These are phyloP conservation scores for Chimonanthus salicifolius DNA, from an alignment of 164 flowering plant genomes.

Conservation along the genomic window DNA sequence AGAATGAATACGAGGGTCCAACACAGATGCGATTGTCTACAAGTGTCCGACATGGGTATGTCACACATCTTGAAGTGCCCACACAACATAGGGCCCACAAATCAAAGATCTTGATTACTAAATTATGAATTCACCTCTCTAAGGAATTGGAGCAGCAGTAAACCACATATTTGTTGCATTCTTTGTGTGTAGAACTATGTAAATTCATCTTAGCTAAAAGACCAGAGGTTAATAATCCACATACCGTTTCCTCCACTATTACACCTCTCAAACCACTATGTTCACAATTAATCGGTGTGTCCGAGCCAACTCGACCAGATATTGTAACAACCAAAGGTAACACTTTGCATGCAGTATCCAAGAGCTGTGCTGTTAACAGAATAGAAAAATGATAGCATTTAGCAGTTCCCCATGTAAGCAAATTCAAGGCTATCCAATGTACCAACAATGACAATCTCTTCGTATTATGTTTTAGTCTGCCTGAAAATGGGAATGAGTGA, in stretches of 20 bases:
- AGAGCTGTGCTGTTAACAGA: conserved; percentile 51
- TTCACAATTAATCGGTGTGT: conserved; percentile 77
- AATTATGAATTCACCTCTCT: not conserved
- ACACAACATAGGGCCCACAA: not conserved
- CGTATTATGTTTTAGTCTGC: not conserved
- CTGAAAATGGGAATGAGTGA: not conserved
- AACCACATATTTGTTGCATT: not conserved
- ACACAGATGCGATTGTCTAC: too few species aligned
- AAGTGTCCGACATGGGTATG: not conserved
- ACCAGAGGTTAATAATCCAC: not conserved
- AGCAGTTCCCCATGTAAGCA: not conserved
- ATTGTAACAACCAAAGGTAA: conserved; percentile 80
- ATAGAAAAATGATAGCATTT: conserved; percentile 2
- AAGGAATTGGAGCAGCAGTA: not conserved
- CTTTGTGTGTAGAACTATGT: not conserved
- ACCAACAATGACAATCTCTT: not conserved
- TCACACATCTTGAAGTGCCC: not conserved
- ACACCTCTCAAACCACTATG: conserved; percentile 89
- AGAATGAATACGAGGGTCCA: too few species aligned
- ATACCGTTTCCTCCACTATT: conserved; percentile 95
- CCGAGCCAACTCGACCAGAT: conserved; percentile 93
- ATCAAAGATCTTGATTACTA: not conserved
- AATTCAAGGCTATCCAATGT: not conserved
- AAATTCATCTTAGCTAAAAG: not conserved
- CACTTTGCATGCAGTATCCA: conserved; percentile 73